These are phyloP conservation scores for Paecilomyces niveus DNA, from an alignment of 2,329 filamentous ascomycete genomes.

Conservation along the genomic window DNA sequence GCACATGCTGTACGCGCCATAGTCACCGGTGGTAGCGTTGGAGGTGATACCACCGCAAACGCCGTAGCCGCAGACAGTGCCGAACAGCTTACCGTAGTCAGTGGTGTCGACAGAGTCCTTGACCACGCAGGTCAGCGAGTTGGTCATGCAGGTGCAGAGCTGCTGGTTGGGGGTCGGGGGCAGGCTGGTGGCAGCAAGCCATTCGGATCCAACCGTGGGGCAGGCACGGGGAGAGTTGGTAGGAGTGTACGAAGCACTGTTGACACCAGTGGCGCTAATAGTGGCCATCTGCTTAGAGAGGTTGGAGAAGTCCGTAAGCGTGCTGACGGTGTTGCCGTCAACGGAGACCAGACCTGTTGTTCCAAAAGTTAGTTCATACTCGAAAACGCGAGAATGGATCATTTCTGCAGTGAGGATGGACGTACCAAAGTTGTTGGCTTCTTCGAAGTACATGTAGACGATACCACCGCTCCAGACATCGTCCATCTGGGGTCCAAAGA, in stretches of 20 bases:
- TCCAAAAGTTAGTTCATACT: not conserved
- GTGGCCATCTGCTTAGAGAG: conserved; percentile 64
- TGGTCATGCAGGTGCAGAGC: conserved; percentile 81
- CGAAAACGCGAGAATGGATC: not conserved
- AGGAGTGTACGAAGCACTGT: conserved; percentile 63
- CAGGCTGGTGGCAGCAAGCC: conserved; percentile 62
- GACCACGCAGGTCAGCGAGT: conserved; percentile 64
- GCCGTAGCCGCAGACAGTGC: conserved; percentile 33
- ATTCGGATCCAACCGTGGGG: conserved; percentile 58
- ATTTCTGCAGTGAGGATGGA: not conserved
- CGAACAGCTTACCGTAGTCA: conserved; percentile 63
- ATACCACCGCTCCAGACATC: conserved; percentile 89
- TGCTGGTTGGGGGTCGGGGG: conserved; percentile 73
- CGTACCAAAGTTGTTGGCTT: conserved; percentile 70
- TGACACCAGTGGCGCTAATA: conserved; percentile 59
- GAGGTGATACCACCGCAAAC: conserved; percentile 33
- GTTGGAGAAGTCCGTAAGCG: conserved; percentile 66
- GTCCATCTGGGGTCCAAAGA: conserved; percentile 78
- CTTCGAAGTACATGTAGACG: conserved; percentile 98
- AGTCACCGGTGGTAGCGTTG: conserved; percentile 34
- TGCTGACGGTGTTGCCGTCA: conserved; percentile 54
- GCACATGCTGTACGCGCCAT: conserved; percentile 46
- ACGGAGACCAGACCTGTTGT: conserved; percentile 52
- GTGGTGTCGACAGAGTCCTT: conserved; percentile 50
- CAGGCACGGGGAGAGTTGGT: conserved; percentile 66